Percentiles rank a stretch among this genome's conserved stretches.
phyloP scores from a whole-genome alignment of 1,284 basidiomycete species.

The Filobasidium uniguttulatum region DNA sequence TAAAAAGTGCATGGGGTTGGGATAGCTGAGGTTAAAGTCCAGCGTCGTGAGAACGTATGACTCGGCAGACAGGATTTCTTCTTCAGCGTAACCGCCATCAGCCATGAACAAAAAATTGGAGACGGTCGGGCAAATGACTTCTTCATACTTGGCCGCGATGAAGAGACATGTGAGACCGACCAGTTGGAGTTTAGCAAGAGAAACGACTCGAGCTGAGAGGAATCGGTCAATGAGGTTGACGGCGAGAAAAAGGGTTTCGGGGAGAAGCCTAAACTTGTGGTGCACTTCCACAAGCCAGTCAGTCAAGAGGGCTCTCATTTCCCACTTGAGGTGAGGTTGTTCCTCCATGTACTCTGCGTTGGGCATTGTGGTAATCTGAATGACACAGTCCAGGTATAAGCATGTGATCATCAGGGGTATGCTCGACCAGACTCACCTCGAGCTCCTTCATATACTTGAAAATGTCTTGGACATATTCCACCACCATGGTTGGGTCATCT shows the following conservation, averaged over 20 bases:
- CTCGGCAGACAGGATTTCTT: conserved; percentile 86
- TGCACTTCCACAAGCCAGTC: conserved; percentile 98
- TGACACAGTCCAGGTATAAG: not conserved
- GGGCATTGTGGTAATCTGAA: conserved; percentile 63
- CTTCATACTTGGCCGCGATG: conserved; percentile 89
- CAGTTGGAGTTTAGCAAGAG: conserved; percentile 83
- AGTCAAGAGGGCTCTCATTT: conserved; percentile 83
- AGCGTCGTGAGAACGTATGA: conserved; percentile 83
- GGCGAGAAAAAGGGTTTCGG: conserved; percentile 90
- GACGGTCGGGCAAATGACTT: conserved; percentile 82
- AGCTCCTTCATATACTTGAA: conserved; percentile 76
- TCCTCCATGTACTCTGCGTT: conserved; percentile 80
- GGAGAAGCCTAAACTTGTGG: conserved; percentile 78
- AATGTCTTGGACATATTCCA: conserved; percentile 89
- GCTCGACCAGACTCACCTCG: conserved; percentile 46
- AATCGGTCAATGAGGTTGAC: conserved; percentile 96
- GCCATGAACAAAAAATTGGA: conserved; percentile 77
- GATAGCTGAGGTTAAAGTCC: conserved; percentile 81
- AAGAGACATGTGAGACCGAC: conserved; percentile 91
- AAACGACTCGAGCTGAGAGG: conserved; percentile 76
- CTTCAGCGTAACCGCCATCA: conserved; percentile 70
- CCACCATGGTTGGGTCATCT: conserved; percentile 94
- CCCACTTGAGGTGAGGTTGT: conserved; percentile 83
- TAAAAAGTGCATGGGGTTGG: conserved; percentile 86
- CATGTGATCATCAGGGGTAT: conserved; percentile 23